Conservation (phyloP, 495 filamentous ascomycete genomes). For the Talaromyces wortmannii region DNA sequence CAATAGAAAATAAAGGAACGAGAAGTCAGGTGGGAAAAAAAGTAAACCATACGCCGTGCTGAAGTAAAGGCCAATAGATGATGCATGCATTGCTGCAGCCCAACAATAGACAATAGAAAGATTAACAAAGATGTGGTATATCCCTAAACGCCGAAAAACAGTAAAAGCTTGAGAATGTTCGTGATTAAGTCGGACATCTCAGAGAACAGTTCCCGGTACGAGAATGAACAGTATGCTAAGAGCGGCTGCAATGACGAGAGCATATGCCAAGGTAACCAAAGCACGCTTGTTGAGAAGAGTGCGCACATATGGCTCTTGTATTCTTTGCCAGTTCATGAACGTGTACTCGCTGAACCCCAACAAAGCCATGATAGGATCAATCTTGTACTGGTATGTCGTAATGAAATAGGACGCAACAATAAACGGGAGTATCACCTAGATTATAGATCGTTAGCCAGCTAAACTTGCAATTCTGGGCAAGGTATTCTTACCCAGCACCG, state of each 20-base stretch:
- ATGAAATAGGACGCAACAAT: constrained; percentile 83
- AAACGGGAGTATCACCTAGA: constrained; percentile 86
- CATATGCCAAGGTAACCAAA: constrained; percentile 63
- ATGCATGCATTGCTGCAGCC: constrained; percentile 1
- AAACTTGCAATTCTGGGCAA: background rate
- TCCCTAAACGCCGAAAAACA: constrained; percentile 1
- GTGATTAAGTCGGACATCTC: background rate
- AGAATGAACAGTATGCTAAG: constrained; percentile 82
- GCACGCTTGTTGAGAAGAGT: constrained; percentile 76
- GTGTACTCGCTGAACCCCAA: constrained; percentile 90
- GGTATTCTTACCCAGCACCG: constrained; percentile 69
- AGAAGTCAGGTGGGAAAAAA: background rate
- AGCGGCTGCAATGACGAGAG: constrained; percentile 66
- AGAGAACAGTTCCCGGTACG: constrained; percentile 57
- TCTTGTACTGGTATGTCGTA: constrained; percentile 83
- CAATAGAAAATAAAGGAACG: background rate
- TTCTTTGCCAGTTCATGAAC: constrained; percentile 77
- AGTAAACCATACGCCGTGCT: background rate
- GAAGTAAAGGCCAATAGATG: background rate
- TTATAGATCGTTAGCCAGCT: constrained; percentile 8
- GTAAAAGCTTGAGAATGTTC: background rate
- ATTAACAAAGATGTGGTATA: constrained; percentile 2
- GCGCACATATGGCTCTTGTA: constrained; percentile 84
- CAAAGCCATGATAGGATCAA: constrained; percentile 89
- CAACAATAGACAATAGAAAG: background rate